These are phyloP conservation scores for Hypoxylon sp. DNA, from an alignment of 2,329 filamentous ascomycete species.

Conservation along the genomic window DNA sequence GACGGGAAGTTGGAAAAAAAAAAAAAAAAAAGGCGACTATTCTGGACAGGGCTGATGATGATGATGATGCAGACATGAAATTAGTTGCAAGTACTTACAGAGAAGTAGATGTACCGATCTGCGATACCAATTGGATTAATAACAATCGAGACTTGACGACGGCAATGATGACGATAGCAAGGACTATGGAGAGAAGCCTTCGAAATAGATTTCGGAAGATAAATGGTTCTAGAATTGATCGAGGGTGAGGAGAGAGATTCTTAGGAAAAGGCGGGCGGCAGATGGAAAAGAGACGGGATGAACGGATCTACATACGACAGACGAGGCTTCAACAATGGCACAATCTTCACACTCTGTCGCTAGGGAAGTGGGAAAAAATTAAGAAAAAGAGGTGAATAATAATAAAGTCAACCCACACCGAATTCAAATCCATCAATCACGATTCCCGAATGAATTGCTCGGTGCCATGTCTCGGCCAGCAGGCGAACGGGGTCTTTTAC, in stretches of 20 bases:
- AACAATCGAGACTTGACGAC: background rate
- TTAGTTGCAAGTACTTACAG: conserved; percentile 19
- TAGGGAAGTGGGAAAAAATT: conserved; percentile 4
- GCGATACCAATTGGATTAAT: conserved; percentile 11
- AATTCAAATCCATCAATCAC: conserved; percentile 34
- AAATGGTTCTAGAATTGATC: conserved; percentile 19
- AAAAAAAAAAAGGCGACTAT: background rate
- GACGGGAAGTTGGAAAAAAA: background rate
- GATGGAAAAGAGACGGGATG: conserved; percentile 16
- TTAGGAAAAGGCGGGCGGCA: conserved; percentile 11
- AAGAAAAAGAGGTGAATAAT: conserved; percentile 15
- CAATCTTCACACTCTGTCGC: background rate
- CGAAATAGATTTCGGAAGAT: conserved; percentile 1
- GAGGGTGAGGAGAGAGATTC: conserved; percentile 9
- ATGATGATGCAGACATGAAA: conserved; percentile 11
- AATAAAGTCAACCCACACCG: conserved; percentile 6
- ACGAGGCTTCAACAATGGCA: conserved; percentile 9
- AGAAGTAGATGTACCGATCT: background rate
- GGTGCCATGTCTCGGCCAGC: conserved; percentile 26
- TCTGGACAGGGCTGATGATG: background rate
- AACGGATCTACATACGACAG: conserved; percentile 1
- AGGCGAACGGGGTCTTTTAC: conserved; percentile 23
- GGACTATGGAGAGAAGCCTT: conserved; percentile 3
- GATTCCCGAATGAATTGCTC: conserved; percentile 19
- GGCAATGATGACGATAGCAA: conserved; percentile 2